Conservation (phyloP, 345 rosid genomes). For the Excoecaria agallocha region DNA sequence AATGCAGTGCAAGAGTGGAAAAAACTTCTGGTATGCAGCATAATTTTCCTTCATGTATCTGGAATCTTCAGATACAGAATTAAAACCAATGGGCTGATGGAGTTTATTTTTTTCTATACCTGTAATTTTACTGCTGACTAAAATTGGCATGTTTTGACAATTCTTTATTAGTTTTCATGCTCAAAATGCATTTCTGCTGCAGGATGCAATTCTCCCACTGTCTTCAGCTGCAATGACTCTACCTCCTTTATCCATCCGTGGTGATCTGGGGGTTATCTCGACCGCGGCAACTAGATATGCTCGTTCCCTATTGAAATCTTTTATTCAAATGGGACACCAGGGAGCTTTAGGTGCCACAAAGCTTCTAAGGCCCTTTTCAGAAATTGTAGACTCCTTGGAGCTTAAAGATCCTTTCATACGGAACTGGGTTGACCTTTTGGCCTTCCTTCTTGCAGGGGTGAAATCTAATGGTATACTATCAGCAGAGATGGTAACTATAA, state of each 20-base stretch:
- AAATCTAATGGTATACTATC: constrained; percentile 95
- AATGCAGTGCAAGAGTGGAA: constrained; percentile 80
- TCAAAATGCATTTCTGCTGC: constrained; percentile 19
- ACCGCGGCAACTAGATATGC: constrained; percentile 90
- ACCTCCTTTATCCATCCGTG: constrained; percentile 81
- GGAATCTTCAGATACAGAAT: not conserved
- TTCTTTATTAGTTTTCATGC: constrained; percentile 10
- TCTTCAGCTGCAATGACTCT: constrained; percentile 90
- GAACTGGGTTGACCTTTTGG: constrained; percentile 89
- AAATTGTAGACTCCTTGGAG: constrained; percentile 69
- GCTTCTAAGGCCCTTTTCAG: constrained; percentile 87
- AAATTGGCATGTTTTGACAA: not conserved
- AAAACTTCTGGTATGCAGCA: constrained; percentile 68
- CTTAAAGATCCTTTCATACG: constrained; percentile 78
- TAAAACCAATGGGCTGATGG: not conserved
- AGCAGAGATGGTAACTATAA: constrained; percentile 93
- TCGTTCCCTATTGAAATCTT: constrained; percentile 75
- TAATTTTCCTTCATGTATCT: not conserved
- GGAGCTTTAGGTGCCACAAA: constrained; percentile 82
- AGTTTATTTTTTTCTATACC: not conserved
- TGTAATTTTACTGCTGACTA: not conserved
- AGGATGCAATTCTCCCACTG: constrained; percentile 93
- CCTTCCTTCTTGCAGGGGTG: constrained; percentile 97
- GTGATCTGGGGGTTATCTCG: constrained; percentile 83
- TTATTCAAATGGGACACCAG: constrained; percentile 77